Evolutionary conservation across 805 yeast genomes (phyloP), one percentile per base, ranked within the genome.

Genomic region (Wickerhamiella qilinensis): DNA sequence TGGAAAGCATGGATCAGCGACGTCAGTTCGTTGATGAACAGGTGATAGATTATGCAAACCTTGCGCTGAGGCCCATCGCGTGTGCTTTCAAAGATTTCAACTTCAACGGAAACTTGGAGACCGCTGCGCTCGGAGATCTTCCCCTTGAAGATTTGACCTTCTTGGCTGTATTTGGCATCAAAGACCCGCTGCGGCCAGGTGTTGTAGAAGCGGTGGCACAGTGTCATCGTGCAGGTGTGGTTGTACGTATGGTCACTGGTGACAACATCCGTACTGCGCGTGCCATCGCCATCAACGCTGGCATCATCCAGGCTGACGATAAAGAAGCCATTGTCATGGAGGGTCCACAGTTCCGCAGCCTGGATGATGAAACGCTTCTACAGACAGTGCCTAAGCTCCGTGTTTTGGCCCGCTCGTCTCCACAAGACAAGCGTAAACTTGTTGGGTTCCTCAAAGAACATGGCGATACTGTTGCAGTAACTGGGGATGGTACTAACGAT

Each of bases 401-500:
- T 50, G 95, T 91, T 2, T 62, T 91, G 49, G 98, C 97, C 1
- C 71, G 99, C 53, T 84, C 95, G 1, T 77, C 93, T 11, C 99
- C 99, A 2, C 94, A 88, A 47, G 99, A 91, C 60, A 91, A 91
- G 60, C 67, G 93, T 42, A 63, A 82, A 21, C 67, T 91, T 33
- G 98, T 93, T 27, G 81, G 78, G 45, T 75, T 85, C 11, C 65
- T 91, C 49, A 76, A 78, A 51, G 64, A 68, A 28, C 67, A 75
- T 53, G 93, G 93, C 19, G 96, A 91, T 53, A 93, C 88, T 27
- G 98, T 91, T 36, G 98, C 98, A 1, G 97, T 88, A 27, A 91
- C 99, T 29, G 99, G 98, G 55, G 99, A 91, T 58, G 99, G 99
- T 60, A 88, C 97, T 7, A 91, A 91, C 57, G 99, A 91, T 67